A percentile compares a stretch with the other conserved stretches of the same genome.
Conservation (phyloP, 805 yeast species). For the Yarrowia hollandica region DNA sequence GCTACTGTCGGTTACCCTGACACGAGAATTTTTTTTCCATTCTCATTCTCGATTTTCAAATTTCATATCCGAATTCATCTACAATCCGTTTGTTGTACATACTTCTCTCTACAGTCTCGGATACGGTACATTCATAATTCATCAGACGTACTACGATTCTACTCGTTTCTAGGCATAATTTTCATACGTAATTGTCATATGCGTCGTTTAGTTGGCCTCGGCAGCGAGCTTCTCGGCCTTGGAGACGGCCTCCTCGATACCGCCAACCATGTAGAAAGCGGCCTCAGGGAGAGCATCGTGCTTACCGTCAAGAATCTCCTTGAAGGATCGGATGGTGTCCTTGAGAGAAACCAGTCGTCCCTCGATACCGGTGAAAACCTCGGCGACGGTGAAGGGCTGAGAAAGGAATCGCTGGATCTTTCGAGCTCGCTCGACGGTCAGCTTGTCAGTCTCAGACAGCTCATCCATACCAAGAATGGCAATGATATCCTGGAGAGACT, state of each 20-base stretch:
- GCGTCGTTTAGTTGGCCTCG: conserved; percentile 47
- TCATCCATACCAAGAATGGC: conserved; percentile 99
- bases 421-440: conserved; percentile 99
- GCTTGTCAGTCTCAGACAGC: conserved; percentile 96
- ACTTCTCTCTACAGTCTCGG: background rate
- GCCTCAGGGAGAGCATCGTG: conserved; percentile 98
- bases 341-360: conserved; percentile 96
- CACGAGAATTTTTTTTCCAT: too few species aligned
- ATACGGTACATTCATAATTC: conserved; percentile 19
- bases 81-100: too few species aligned
- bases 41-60: too few species aligned
- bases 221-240: conserved; percentile 99
- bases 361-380: conserved; percentile 99
- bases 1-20: too few species aligned
- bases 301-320: conserved; percentile 96
- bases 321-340: conserved; percentile 93
- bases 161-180: conserved; percentile 26
- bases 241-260: conserved; percentile 97
- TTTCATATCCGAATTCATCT: too few species aligned
- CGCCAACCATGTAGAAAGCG: conserved; percentile 99
- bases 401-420: conserved; percentile 99
- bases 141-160: conserved; percentile 20
- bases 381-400: conserved; percentile 99
- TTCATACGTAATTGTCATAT: conserved; percentile 31
- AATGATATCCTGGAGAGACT: conserved; percentile 99